Base-by-base conservation (phyloP, 164 flowering plant genomes). In the Dillenia turbinata region DNA sequence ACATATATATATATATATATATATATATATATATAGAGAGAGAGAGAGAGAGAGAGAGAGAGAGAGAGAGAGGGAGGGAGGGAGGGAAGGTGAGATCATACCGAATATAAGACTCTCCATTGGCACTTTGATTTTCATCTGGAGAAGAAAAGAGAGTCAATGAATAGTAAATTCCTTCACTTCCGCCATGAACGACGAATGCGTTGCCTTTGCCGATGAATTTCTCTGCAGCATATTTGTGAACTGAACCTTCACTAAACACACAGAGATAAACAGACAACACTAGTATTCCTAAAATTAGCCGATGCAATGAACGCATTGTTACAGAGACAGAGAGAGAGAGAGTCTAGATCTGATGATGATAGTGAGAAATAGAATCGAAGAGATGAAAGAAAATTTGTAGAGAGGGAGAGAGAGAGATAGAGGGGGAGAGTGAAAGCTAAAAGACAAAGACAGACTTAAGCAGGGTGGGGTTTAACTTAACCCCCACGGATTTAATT, bases 111-210 rank as follows among this genome's bases (percentile, higher is more conserved):
- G 98, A 81, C 63, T 81, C 79, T 16, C 78, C 82, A 44, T 53
- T 68, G 13, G 54, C 44, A 60, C 68, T 62, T 26, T 60, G 75
- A 55, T 65, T 75, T 13, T 44, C 57, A 52, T 51, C 69, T 17
- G 76, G 64, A 16, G 62, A 8, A 55, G 96, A 86, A 19, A 88
- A 33, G 40, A 33, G 40, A 33, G 40, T 33, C 40, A 5, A 33
- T 33, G 40, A 33, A 33, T 33, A 81, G 75, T 84, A 89, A 63
- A 95, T 81, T 43, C 99, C 97, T 64, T 92, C 99, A 64, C 96
- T 95, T 4, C 99, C 99, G 1, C 95, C 99, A 62, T 91, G 93
- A 33, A 94, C 74, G 0, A 94, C 89, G 65, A 87, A 89, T 12
- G 99, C 89, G 58, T 94, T 94, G 2, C 97, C 99, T 66, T 86